Base-by-base conservation (phyloP, 306 rosid species). In the Fagus sylvatica region DNA sequence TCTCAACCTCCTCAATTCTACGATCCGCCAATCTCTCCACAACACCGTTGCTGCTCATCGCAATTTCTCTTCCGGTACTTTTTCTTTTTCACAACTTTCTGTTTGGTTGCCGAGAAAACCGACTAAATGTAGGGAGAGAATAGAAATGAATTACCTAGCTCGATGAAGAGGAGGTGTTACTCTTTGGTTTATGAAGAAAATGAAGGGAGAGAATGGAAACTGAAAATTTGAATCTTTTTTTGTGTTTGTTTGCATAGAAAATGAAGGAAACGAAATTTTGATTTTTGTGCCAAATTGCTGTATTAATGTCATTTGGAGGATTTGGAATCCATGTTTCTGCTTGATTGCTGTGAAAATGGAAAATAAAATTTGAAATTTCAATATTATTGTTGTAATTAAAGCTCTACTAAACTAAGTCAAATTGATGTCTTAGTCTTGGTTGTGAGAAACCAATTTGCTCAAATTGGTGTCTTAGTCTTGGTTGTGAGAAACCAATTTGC, bases 21-120 rank as follows among this genome's bases (percentile, higher is more conserved):
- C 65, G 36, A 13, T 62, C n/a, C 41, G 37, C 72, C 4, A 8
- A 54, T 51, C 36, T 72, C 43, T 30, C 67, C 53, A 49, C 7
- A 56, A 33, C n/a, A 60, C 6, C 39, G 8, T 54, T 69, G 42
- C 62, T 22, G 65, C 80, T 32, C 34, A 33, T 73, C 69, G 79
- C 42, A 61, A 1, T 57, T 68, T 67, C 43, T 77, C 79, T 34
- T 16, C 73, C 1, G 73, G 79, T 77, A 73, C 28, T 41, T 10
- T 57, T 53, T 19, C 11, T 32, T 2, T 34, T 73, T 62, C 69
- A 39, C 15, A 39, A 4, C 72, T 70, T 53, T 34, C 7, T 8
- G 5, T 71, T 46, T 30, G 65, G 39, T 59, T 59, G 13, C 39
- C 36, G 15, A 32, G 16, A 28, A 22, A 59, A 4, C 17, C 15